Base-by-base conservation (phyloP, 2,329 filamentous ascomycete species). In the Epichloe bromicola region DNA sequence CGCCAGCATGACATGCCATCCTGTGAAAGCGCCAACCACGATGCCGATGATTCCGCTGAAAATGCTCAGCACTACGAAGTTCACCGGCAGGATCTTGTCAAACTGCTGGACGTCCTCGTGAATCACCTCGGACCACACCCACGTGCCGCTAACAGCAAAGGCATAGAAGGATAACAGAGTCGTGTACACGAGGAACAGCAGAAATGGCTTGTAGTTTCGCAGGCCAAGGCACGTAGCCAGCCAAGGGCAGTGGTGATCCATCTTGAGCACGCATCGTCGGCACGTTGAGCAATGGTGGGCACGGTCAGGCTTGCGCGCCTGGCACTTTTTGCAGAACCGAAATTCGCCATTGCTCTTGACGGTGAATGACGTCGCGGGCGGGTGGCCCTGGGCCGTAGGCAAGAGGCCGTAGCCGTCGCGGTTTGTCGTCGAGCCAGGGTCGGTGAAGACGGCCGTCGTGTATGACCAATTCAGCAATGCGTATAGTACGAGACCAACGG, bases 201-300 rank as follows among this genome's bases (percentile, higher is more conserved):
- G 67, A 64, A 98, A 98, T 0, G 90, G 78, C 70, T 98, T 98
- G 75, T 96, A 94, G 69, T 98, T 98, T 63, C 81, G 82, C 56
- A 98, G 73, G 19, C 93, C 93, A 53, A 98, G 86, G 67, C 93
- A 98, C 4, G 88, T 95, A 30, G 93, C 91, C 47, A 98, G 77
- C 93, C 93, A 98, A 15, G 93, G 93, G 66, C 93, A 98, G 71
- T 98, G 93, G 67, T 98, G 93, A 65, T 98, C 93, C 93, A 98
- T 98, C 74, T 98, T 98, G 66, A 98, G 75, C 26, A 98, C 90
- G 66, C 93, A 98, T 62, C 86, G 85, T 58, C 85, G 82, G 70
- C 93, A 98, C 4, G 89, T 94, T 11, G 88, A 95, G 75, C 93
- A 98, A 72, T 98, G 93, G 67, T 98, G 93, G 34, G 91, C 83